Evolutionary conservation across 208 protist species (phyloP).

Genomic region (Trypanosoma platydactyli): DNA sequence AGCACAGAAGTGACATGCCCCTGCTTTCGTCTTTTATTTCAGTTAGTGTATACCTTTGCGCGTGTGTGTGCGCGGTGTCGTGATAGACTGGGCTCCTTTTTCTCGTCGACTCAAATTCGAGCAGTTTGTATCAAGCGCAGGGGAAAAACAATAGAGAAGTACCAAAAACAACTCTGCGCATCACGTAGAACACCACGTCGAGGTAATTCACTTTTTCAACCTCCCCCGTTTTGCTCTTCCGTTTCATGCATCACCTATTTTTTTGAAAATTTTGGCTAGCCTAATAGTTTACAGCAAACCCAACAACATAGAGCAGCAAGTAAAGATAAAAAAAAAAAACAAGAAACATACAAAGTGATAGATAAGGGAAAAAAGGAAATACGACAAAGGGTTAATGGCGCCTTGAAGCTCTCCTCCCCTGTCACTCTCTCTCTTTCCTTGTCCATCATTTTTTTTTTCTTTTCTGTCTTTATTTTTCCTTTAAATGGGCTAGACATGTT

Average conservation of each 20-base stretch:
- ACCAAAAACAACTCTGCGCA: too few species aligned
- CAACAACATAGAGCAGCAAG: neutral
- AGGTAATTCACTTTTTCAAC: neutral
- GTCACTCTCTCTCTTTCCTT: neutral
- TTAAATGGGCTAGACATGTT: neutral
- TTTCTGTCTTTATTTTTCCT: conserved; percentile 8
- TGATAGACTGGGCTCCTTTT: too few species aligned
- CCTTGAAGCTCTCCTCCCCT: neutral
- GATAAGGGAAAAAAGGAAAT: conserved; percentile 6
- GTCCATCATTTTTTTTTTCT: conserved; percentile 14
- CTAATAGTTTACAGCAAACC: neutral
- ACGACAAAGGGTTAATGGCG: neutral
- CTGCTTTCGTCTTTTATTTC: too few species aligned
- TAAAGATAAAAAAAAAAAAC: neutral
- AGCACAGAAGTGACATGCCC: too few species aligned
- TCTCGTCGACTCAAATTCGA: too few species aligned
- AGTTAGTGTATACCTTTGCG: too few species aligned
- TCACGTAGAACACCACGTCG: too few species aligned
- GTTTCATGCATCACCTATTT: neutral
- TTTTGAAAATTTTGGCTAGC: neutral
- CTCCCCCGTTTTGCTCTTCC: neutral
- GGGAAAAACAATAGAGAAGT: too few species aligned
- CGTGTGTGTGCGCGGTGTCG: too few species aligned
- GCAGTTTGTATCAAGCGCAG: too few species aligned
- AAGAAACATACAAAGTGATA: neutral